Evolutionary conservation across 495 filamentous ascomycete species (phyloP), one percentile per base, ranked within the genome.

Genomic region (Podospora pseudocomata): DNA sequence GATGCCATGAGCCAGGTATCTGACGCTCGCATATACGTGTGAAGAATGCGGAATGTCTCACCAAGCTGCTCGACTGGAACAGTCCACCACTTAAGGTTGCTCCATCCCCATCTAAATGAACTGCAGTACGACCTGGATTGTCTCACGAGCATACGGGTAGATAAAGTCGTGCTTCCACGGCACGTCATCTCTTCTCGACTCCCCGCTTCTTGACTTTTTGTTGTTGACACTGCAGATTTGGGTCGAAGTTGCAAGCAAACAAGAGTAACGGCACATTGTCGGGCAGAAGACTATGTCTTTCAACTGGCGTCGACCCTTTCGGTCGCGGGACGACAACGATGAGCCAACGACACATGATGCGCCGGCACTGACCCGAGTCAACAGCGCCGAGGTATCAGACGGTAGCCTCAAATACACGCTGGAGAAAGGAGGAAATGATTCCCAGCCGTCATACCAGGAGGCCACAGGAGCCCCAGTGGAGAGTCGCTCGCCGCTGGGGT

Each of bases 391-490:
- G 49, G 60, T 77, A n/a, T 68, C 71, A 27, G 81, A 81, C 59
- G 84, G 84, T 39, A 78, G 78, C 56, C 76, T 86, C 11, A 73
- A 83, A 53, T 89, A 82, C 68, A 83, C 81, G 9, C 74, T 79
- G 19, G 85, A 82, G 65, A 81, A 82, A 60, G 87, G 85, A 19
- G 79, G 77, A n/a, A 90, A 90, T 70, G 81, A 81, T 53, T 82
- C 83, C 1, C 75, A 75, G 30, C 79, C 83, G 3, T 84, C 87
- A 2, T 88, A 88, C 69, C 87, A 90, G 67, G 88, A 91, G 68
- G 87, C 85, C 2, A 76, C 77, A 2, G 88, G 88, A 11, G 88
- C 88, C 5, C 88, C 88, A 0, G 84, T 90, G 9, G 88, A 90
- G 69, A 75, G 70, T 0, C 68, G 76, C 18, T 89, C 86, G 11